Evolutionary conservation across 2,329 filamentous ascomycete genomes (phyloP).

Genomic region (Penicillium freii): DNA sequence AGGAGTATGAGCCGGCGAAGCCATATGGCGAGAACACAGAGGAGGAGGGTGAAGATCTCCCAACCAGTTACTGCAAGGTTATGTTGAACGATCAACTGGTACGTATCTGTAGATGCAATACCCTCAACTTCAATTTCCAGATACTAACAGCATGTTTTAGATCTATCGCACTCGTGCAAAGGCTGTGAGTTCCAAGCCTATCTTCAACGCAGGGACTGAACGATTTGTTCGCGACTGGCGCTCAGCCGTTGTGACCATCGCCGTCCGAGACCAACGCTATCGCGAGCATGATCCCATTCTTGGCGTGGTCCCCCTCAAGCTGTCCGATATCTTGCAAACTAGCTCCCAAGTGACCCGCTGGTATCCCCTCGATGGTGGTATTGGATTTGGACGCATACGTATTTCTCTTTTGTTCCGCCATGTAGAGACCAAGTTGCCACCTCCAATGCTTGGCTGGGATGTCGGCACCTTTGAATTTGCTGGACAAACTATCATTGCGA

Average conservation of each 20-base stretch:
- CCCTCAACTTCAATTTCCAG: too few species aligned
- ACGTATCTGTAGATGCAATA: conserved; percentile 22
- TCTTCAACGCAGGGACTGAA: conserved; percentile 96
- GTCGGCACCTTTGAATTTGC: conserved; percentile 91
- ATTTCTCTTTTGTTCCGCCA: conserved; percentile 89
- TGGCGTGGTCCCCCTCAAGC: conserved; percentile 82
- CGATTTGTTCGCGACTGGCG: conserved; percentile 92
- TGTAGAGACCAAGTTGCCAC: conserved; percentile 81
- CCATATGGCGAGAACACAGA: conserved; percentile 81
- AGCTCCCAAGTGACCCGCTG: conserved; percentile 83
- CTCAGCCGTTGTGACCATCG: conserved; percentile 78
- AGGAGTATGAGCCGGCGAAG: conserved; percentile 85
- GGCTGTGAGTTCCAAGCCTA: conserved; percentile 88
- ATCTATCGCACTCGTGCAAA: conserved; percentile 93
- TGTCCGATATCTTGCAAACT: conserved; percentile 84
- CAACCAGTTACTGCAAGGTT: conserved; percentile 92
- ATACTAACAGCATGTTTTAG: conserved; percentile 30
- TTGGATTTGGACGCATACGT: conserved; percentile 85
- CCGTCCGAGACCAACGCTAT: conserved; percentile 83
- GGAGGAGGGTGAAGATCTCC: conserved; percentile 74
- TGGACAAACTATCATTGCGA: conserved; percentile 66
- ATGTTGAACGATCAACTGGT: conserved; percentile 80
- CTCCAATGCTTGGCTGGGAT: conserved; percentile 84
- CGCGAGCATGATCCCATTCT: conserved; percentile 92
- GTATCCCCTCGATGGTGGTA: conserved; percentile 94